Evolutionary conservation across 2,329 filamentous ascomycete genomes (phyloP).

Genomic region (Colletotrichum melonis): DNA sequence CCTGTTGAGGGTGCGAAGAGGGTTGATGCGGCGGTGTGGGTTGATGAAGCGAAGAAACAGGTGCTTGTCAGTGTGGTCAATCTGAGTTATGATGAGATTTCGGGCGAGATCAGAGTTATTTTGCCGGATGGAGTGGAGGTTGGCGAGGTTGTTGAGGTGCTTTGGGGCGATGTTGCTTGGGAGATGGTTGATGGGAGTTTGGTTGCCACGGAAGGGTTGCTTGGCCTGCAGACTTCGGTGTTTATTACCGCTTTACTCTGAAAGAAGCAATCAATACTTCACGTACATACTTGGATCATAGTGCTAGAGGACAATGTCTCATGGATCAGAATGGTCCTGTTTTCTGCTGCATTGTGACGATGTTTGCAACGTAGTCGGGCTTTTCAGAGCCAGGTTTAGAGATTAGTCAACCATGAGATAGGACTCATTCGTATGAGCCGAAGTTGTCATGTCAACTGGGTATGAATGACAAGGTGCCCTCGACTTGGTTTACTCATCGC

Average conservation of each 20-base stretch:
- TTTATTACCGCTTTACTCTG: neutral
- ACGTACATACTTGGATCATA: no score
- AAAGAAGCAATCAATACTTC: neutral
- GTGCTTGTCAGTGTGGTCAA: constrained; percentile 25
- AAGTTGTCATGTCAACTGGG: no score
- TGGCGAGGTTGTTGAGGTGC: neutral
- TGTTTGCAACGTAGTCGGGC: no score
- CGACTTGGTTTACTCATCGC: no score
- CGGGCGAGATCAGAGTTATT: constrained; percentile 8
- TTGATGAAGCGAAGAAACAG: neutral
- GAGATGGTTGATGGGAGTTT: neutral
- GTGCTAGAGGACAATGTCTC: neutral
- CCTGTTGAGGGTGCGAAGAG: constrained; percentile 19
- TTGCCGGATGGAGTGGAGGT: neutral
- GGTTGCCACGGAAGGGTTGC: constrained; percentile 16
- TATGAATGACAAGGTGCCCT: no score
- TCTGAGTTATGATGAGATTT: neutral
- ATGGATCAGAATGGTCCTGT: neutral
- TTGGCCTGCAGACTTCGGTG: constrained; percentile 9
- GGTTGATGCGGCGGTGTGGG: constrained; percentile 26
- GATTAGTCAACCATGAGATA: no score
- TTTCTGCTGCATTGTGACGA: neutral
- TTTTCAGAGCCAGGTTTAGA: no score
- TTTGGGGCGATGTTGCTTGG: constrained; percentile 26
- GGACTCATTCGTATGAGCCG: no score